Conservation (phyloP, 306 rosid genomes). For the Sphenostylis stenocarpa region DNA sequence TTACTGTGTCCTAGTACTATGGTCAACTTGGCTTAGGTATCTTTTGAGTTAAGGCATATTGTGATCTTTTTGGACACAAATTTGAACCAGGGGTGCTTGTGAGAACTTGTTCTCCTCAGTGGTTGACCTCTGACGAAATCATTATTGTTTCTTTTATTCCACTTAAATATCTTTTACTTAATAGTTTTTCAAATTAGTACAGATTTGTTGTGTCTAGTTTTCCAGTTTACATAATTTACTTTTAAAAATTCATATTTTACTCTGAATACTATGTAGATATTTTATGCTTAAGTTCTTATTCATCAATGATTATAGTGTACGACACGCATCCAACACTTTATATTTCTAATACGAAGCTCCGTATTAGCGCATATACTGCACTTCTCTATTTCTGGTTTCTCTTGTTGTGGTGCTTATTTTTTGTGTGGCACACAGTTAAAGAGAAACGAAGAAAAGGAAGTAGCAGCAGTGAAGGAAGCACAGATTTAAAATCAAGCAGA, state of each 20-base stretch:
- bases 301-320: background rate
- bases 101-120: background rate
- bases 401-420: background rate
- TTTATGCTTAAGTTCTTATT: background rate
- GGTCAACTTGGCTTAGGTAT: background rate
- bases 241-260: background rate
- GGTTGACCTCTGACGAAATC: background rate
- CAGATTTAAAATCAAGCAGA: background rate
- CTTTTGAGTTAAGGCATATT: background rate
- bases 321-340: constrained; percentile 21
- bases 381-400: constrained; percentile 13
- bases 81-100: background rate
- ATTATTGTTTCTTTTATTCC: background rate
- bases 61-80: background rate
- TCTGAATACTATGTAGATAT: background rate
- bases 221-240: too few relatives aligned
- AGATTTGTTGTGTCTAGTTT: too few relatives aligned
- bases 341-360: background rate
- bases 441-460: background rate
- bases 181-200: too few relatives aligned
- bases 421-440: background rate
- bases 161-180: background rate
- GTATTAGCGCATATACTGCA: background rate
- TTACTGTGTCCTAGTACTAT: background rate
- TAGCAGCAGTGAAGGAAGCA: background rate